A percentile compares a stretch with the other conserved stretches of the same genome.
Evolutionary conservation across 148 eudicot species (phyloP).

Genomic region (Amaranthus hypochondriacus): DNA sequence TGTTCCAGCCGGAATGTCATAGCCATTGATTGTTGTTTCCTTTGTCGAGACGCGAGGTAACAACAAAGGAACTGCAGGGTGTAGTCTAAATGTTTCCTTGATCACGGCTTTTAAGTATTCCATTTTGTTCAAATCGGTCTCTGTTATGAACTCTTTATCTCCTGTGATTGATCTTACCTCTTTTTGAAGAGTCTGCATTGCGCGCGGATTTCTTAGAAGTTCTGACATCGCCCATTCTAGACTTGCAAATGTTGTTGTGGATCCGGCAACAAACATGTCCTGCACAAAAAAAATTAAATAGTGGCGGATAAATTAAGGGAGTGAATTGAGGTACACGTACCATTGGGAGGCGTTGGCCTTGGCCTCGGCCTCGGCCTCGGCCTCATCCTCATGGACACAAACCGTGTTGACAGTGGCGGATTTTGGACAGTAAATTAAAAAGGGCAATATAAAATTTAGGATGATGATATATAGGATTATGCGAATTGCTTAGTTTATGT

Average conservation of each 20-base stretch:
- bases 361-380: no score
- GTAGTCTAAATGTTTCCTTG: conserved; percentile 28
- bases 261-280: conserved; percentile 33
- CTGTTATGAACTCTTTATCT: conserved; percentile 12
- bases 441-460: no score
- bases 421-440: no score
- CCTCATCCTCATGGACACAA: no score
- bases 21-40: conserved; percentile 21
- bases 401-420: no score
- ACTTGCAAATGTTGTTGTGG: conserved; percentile 14
- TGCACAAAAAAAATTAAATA: conserved; percentile 3
- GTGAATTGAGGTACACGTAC: no score
- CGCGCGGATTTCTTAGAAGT: conserved; percentile 19
- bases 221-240: conserved; percentile 39
- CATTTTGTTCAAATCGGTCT: conserved; percentile 28
- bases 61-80: conserved; percentile 20
- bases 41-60: conserved; percentile 16
- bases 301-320: not conserved
- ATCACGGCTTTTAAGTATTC: conserved; percentile 30
- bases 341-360: no score
- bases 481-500: no score
- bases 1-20: conserved; percentile 22
- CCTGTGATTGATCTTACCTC: conserved; percentile 23
- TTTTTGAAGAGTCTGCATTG: conserved; percentile 19
- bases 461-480: no score